Base-by-base conservation (phyloP, 495 filamentous ascomycete species). In the Immersiella caudata region DNA sequence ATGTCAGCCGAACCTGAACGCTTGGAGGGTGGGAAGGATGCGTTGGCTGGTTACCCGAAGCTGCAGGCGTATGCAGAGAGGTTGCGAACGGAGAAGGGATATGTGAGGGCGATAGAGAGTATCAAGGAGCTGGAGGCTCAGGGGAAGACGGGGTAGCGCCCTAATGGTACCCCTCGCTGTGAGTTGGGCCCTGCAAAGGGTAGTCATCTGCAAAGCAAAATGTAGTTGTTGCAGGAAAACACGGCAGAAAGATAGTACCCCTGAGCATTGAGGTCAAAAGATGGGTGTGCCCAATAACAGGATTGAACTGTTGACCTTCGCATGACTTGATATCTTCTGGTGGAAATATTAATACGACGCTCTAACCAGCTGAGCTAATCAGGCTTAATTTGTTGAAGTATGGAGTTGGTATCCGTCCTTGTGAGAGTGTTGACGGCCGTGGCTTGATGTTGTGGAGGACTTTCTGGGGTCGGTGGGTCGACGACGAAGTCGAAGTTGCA, bases 71-170 rank as follows among this genome's bases (percentile, higher is more conserved):
- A 91, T 76, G 81, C 89, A 21, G 79, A 88, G 8, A 82, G 79
- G 64, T 74, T 96, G 29, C 82, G 91, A 78, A 72, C 78, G 8
- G 78, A 85, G 67, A 85, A 88, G 6, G 91, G 85, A 5, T 94
- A 89, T 74, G 71, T 79, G 73, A 78, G 67, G 50, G 79, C 82
- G 8, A 78, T 84, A 14, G 76, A 82, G 65, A 90, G 87, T 82
- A 84, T 91, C 67, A 81, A 85, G 66, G 77, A 88, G 70, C 71
- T 88, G 35, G 88, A 90, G 40, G 63, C 40, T 46, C 40, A 14
- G 40, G 9, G 11, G 16, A 46, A 46, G 40, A 60, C 29, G 8
- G 29, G 29, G 8, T 33, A 33, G 29, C n/a, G n/a, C n/a, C n/a
- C n/a, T n/a, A 52, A 18, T 52, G n/a, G n/a, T 8, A 18, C 22